phyloP scores from a whole-genome alignment of 108 stramenopile species.

The Chaetoceros muelleri region DNA sequence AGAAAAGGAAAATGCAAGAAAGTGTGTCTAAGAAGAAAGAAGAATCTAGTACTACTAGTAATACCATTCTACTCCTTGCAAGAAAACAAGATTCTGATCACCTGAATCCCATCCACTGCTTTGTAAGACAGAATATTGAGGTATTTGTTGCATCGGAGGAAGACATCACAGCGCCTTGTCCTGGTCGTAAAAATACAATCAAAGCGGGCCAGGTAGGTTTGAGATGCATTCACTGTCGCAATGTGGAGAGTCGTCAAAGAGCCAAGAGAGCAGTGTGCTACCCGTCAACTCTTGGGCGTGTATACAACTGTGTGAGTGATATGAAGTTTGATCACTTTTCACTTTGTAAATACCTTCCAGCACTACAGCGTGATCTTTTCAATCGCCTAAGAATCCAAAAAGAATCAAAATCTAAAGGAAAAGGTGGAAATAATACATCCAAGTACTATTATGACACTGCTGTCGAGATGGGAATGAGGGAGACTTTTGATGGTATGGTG shows the following conservation, averaged over 20 bases:
- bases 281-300: conserved; percentile 29
- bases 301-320: conserved; percentile 51
- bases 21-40: no score
- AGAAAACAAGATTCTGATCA: conserved; percentile 10
- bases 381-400: conserved; percentile 14
- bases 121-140: conserved; percentile 44
- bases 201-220: conserved; percentile 39
- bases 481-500: conserved; percentile 23
- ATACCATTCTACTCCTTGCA: no score
- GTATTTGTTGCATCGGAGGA: conserved; percentile 34
- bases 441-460: conserved; percentile 46
- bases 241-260: conserved; percentile 8
- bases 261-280: conserved; percentile 49
- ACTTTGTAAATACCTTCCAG: conserved; percentile 22
- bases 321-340: conserved; percentile 58
- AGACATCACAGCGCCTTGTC: conserved; percentile 37
- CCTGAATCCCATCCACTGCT: conserved; percentile 35
- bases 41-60: no score
- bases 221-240: conserved; percentile 47
- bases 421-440: conserved; percentile 24
- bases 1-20: no score
- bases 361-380: conserved; percentile 17
- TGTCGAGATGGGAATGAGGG: conserved; percentile 29
- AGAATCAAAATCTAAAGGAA: conserved; percentile 5
- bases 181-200: conserved; percentile 42